phyloP scores from a whole-genome alignment of 2,329 filamentous ascomycete species.

The Xylariaceae sp. region DNA sequence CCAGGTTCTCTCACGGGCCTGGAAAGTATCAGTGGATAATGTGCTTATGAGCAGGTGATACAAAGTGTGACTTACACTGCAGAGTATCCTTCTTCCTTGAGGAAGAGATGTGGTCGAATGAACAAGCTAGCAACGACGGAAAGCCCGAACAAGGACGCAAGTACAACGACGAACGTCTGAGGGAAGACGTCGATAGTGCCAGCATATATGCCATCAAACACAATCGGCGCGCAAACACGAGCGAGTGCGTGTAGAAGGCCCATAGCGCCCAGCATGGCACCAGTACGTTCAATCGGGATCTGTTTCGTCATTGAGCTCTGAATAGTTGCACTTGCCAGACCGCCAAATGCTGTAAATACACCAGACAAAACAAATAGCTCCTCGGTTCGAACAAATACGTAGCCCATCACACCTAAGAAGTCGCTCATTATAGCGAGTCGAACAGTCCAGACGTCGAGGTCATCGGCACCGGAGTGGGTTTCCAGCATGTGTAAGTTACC shows the following conservation, averaged over 20 bases:
- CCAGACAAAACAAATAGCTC: conserved; percentile 68
- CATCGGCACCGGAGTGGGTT: conserved; percentile 66
- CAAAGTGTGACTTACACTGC: conserved; percentile 4
- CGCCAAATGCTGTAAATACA: conserved; percentile 70
- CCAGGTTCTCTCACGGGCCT: conserved; percentile 16
- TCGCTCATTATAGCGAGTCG: conserved; percentile 74
- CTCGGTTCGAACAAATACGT: conserved; percentile 60
- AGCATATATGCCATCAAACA: conserved; percentile 85
- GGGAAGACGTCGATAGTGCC: conserved; percentile 73
- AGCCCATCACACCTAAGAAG: conserved; percentile 70
- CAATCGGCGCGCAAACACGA: conserved; percentile 70
- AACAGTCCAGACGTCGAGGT: conserved; percentile 72
- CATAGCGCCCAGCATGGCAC: conserved; percentile 82
- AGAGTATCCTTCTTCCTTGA: conserved; percentile 25
- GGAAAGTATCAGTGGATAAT: neutral
- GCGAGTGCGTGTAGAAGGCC: conserved; percentile 81
- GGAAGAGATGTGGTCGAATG: conserved; percentile 58
- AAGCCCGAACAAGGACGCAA: conserved; percentile 62
- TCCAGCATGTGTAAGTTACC: conserved; percentile 37
- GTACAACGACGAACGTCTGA: conserved; percentile 77
- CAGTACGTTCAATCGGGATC: conserved; percentile 75
- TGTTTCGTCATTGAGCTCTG: conserved; percentile 88
- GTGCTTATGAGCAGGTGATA: neutral
- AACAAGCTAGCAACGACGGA: conserved; percentile 66
- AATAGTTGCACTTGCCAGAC: conserved; percentile 79